Percentiles rank a stretch among this genome's conserved stretches.
phyloP scores from a whole-genome alignment of 1,284 basidiomycete species.

The Leccinum pachyderme region DNA sequence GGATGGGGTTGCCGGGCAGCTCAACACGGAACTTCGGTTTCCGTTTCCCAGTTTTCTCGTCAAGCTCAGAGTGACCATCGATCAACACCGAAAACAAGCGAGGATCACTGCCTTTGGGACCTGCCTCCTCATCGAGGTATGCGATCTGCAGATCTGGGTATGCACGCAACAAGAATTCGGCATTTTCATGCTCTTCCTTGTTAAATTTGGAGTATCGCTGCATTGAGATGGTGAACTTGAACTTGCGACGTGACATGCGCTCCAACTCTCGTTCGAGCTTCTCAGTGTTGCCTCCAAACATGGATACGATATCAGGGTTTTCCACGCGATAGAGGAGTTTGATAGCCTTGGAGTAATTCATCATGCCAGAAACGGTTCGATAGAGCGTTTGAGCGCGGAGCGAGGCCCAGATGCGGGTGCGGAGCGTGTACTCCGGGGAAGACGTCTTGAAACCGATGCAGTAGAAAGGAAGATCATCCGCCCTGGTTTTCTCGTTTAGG shows the following conservation, averaged over 20 bases:
- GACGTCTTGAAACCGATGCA: slow-evolving; percentile 99
- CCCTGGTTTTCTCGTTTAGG: slow-evolving; percentile 78
- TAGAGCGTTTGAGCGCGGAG: slow-evolving; percentile 98
- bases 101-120: slow-evolving; percentile 86
- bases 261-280: slow-evolving; percentile 95
- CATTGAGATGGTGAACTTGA: slow-evolving; percentile 99
- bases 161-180: slow-evolving; percentile 95
- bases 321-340: slow-evolving; percentile 99
- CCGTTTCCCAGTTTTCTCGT: slow-evolving; percentile 85
- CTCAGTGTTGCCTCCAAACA: slow-evolving; percentile 97
- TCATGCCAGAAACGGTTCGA: slow-evolving; percentile 99
- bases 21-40: slow-evolving; percentile 98
- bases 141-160: slow-evolving; percentile 99
- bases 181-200: slow-evolving; percentile 99
- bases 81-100: slow-evolving; percentile 92
- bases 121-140: slow-evolving; percentile 95
- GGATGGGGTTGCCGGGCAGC: slow-evolving; percentile 98
- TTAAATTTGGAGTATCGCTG: slow-evolving; percentile 99
- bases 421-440: slow-evolving; percentile 97
- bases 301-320: slow-evolving; percentile 98
- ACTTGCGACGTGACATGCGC: slow-evolving; percentile 96
- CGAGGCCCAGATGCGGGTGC: slow-evolving; percentile 99
- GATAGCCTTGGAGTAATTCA: slow-evolving; percentile 99
- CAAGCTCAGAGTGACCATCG: slow-evolving; percentile 96
- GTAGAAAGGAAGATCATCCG: slow-evolving; percentile 98